Conservation (phyloP, 2,329 filamentous ascomycete species). For the Passalora sequoiae region DNA sequence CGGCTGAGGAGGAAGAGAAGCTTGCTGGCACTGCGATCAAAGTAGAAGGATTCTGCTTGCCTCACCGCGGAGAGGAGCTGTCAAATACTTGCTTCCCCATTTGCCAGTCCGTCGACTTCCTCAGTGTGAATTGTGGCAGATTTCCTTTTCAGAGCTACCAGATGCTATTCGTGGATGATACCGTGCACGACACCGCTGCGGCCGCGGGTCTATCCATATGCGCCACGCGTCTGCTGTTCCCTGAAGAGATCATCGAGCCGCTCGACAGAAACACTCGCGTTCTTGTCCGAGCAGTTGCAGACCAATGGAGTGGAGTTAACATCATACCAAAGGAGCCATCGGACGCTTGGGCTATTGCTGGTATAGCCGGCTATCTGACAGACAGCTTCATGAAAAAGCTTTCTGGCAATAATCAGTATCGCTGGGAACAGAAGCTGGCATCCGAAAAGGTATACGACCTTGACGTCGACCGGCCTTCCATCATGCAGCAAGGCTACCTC, state of each 20-base stretch:
- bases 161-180: constrained; percentile 88
- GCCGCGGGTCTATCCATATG: constrained; percentile 81
- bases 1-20: constrained; percentile 86
- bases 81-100: constrained; percentile 81
- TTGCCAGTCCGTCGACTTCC: constrained; percentile 82
- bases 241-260: constrained; percentile 77
- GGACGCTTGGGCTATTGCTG: constrained; percentile 85
- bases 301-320: constrained; percentile 91
- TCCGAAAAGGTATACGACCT: constrained; percentile 76
- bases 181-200: constrained; percentile 67
- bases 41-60: constrained; percentile 86
- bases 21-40: constrained; percentile 83
- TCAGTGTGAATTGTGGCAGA: constrained; percentile 79
- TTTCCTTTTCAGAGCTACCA: constrained; percentile 93
- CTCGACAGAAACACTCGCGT: constrained; percentile 75
- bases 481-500: constrained; percentile 72
- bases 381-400: constrained; percentile 86
- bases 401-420: constrained; percentile 90
- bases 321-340: constrained; percentile 75
- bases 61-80: constrained; percentile 73
- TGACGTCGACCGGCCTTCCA: constrained; percentile 75
- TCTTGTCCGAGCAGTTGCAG: constrained; percentile 77
- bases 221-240: constrained; percentile 79
- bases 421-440: constrained; percentile 80
- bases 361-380: constrained; percentile 90